A percentile compares a stretch with the other conserved stretches of the same genome.
These are phyloP conservation scores for Dendrobium chrysotoxum DNA, from an alignment of 106 monocot genomes.

Conservation along the genomic window DNA sequence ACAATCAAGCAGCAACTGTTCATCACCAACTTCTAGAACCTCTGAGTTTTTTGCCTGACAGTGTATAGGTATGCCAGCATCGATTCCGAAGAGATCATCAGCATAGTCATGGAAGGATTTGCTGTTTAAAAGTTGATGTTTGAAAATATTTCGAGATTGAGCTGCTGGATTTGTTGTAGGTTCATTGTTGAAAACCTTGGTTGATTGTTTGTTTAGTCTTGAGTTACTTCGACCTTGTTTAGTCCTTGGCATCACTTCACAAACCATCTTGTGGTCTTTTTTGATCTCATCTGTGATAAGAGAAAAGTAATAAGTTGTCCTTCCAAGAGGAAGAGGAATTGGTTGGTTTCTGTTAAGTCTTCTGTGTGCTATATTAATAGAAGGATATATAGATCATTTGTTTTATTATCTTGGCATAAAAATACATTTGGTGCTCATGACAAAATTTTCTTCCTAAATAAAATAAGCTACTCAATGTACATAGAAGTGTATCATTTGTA, in stretches of 20 bases:
- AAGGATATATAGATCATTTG: too few relatives aligned
- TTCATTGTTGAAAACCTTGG: too few relatives aligned
- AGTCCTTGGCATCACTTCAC: neutral
- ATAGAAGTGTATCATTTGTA: neutral
- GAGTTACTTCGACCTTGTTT: neutral
- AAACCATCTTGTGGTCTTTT: neutral
- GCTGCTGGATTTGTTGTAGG: too few relatives aligned
- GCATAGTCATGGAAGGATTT: neutral
- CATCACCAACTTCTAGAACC: neutral
- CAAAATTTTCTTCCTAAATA: neutral
- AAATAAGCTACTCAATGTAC: neutral
- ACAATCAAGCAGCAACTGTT: neutral
- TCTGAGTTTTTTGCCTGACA: neutral
- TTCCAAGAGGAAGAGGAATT: too few relatives aligned
- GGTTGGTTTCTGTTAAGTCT: too few relatives aligned
- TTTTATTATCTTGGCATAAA: too few relatives aligned
- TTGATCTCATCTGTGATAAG: neutral
- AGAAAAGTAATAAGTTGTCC: neutral
- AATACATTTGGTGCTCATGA: too few relatives aligned
- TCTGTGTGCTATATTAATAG: too few relatives aligned
- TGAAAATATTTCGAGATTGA: neutral
- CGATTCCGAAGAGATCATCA: too few relatives aligned
- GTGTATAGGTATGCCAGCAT: neutral
- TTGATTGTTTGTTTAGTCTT: neutral
- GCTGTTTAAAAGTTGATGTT: neutral